Percentiles rank a stretch among this genome's conserved stretches.
Conservation (phyloP, 73 alveolate genomes). For the Diophrys sp. region DNA sequence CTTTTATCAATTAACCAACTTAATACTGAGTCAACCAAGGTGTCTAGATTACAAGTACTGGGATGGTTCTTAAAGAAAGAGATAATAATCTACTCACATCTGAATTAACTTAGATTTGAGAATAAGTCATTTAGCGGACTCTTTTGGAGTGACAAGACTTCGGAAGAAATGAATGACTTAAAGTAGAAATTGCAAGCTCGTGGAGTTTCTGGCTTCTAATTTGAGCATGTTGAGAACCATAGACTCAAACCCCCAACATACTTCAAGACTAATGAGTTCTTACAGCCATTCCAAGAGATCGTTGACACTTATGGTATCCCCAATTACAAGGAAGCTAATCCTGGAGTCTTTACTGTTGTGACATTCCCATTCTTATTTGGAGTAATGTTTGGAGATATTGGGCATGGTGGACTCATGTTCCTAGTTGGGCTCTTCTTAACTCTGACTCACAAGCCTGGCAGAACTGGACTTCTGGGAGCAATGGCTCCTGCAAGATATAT, state of each 20-base stretch:
- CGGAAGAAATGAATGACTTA: too few species aligned
- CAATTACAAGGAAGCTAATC: constrained; percentile 95
- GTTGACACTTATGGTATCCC: constrained; percentile 98
- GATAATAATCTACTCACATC: constrained; percentile 53
- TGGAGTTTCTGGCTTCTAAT: constrained; percentile 54
- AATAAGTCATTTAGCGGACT: constrained; percentile 60
- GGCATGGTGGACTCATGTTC: constrained; percentile 91
- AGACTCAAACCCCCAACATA: constrained; percentile 80
- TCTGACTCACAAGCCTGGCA: constrained; percentile 26
- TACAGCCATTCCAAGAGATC: constrained; percentile 88
- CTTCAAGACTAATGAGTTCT: constrained; percentile 93
- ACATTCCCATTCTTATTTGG: constrained; percentile 98
- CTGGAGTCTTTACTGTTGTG: constrained; percentile 90
- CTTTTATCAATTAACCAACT: constrained; percentile 31
- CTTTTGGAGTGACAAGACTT: too few species aligned
- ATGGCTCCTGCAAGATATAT: constrained; percentile 46
- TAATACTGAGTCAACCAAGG: constrained; percentile 44
- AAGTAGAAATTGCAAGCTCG: constrained; percentile 42
- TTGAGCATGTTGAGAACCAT: constrained; percentile 63
- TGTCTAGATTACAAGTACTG: constrained; percentile 63
- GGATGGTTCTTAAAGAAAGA: constrained; percentile 71
- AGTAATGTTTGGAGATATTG: constrained; percentile 99
- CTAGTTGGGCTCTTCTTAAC: constrained; percentile 68
- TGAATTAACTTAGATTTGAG: constrained; percentile 57
- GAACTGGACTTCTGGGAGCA: not conserved